Evolutionary conservation across 2,329 filamentous ascomycete genomes (phyloP), one percentile per base, ranked within the genome.

Genomic region (Cladosporium halotolerans): DNA sequence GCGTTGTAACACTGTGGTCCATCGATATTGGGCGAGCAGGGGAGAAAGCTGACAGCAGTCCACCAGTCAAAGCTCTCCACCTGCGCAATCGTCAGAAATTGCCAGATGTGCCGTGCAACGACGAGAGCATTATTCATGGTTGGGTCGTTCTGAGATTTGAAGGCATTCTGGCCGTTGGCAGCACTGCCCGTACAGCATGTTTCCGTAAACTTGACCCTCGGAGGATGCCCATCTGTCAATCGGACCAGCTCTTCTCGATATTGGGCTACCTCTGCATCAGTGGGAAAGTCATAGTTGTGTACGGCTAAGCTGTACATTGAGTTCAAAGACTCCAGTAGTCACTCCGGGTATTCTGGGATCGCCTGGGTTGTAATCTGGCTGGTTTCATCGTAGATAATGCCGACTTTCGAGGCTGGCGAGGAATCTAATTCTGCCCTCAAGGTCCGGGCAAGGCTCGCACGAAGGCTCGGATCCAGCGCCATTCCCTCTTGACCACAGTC

Each of bases 401-500:
- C 46, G 13, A 58, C 52, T 10, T 33, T 53, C 7, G 32, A 18
- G 14, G 56, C 51, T 3, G 42, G 36, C 16, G 55, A 52, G n/a
- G 41, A 45, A 16, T 47, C 43, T 2, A 56, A 41, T 13, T 50
- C 50, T 18, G 9, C 13, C 23, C 42, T 23, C 14, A 56, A 31
- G 11, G 52, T 42, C 34, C 45, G n/a, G 8, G 52, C 45, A 13
- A 53, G 43, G 7, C 34, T 19, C 11, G 54, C 43, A 9, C 56
- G 54, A 11, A 56, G 40, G 4, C 14, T 14, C 14, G 56, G 50
- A 40, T 2, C 28, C 9, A 58, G 49, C 7, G 50, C 50, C 56
- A 56, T 58, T 31, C 56, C 56, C 33, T 58, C 56, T 43, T 58
- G 56, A 10, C 50, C 54, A 43, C 56, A 58, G 34, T 55, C 51